Percentiles rank a stretch among this genome's conserved stretches.
These are phyloP conservation scores for Neurospora sp. DNA, from an alignment of 495 filamentous ascomycete genomes.

Conservation along the genomic window DNA sequence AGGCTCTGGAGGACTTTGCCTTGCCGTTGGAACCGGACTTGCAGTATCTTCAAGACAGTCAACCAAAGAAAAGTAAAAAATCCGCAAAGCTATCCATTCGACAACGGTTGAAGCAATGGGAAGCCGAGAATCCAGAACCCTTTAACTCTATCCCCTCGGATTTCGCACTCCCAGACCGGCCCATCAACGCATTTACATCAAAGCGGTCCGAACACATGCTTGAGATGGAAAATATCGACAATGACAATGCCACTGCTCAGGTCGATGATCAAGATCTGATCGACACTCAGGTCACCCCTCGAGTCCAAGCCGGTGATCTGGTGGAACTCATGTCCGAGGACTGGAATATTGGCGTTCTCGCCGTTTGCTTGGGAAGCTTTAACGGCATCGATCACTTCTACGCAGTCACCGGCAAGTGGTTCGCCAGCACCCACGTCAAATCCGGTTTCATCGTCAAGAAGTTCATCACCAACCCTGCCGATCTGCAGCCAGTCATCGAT, in stretches of 20 bases:
- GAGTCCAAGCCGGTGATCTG: conserved; percentile 61
- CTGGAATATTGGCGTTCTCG: conserved; percentile 41
- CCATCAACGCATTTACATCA: not conserved
- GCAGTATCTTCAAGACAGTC: not conserved
- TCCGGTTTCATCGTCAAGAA: conserved; percentile 53
- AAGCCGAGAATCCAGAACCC: conserved; percentile 31
- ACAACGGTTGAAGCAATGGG: conserved; percentile 46
- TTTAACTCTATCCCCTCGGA: not conserved
- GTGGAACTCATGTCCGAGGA: conserved; percentile 45
- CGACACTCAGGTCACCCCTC: conserved; percentile 9
- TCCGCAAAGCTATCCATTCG: conserved; percentile 25
- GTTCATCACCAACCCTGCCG: conserved; percentile 44
- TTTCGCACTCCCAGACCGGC: not conserved
- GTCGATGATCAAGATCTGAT: conserved; percentile 6
- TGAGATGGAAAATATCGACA: conserved; percentile 6
- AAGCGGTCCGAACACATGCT: conserved; percentile 4
- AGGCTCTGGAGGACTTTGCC: not conserved
- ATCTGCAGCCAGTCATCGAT: conserved; percentile 49
- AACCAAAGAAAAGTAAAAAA: not conserved
- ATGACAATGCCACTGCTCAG: not conserved
- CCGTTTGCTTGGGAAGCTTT: conserved; percentile 58
- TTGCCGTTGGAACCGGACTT: not conserved
- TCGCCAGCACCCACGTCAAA: conserved; percentile 35
- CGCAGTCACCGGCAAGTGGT: conserved; percentile 62
- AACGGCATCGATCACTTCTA: conserved; percentile 61